These are phyloP conservation scores for Fraxinus nigra DNA, from an alignment of 305 asterid genomes.

Conservation along the genomic window DNA sequence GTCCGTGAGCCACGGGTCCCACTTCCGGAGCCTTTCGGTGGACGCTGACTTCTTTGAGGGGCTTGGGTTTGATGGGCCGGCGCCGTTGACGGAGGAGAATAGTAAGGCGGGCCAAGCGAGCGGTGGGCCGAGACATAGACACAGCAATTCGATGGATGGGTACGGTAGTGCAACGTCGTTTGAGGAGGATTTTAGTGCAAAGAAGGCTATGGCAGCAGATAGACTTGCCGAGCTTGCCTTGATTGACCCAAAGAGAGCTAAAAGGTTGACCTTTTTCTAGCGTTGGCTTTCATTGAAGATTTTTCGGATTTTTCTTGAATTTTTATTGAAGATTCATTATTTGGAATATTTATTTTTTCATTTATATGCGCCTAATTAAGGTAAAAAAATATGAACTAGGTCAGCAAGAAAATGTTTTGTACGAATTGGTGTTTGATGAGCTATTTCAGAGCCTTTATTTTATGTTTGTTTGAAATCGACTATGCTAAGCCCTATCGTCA, in stretches of 20 bases:
- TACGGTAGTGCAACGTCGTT: constrained; percentile 57
- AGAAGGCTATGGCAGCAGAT: constrained; percentile 68
- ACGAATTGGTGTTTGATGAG: neutral
- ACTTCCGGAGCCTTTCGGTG: constrained; percentile 70
- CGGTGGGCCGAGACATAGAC: constrained; percentile 54
- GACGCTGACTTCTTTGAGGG: constrained; percentile 86
- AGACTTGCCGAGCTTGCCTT: constrained; percentile 76
- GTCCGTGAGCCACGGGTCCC: constrained; percentile 31
- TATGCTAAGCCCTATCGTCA: neutral
- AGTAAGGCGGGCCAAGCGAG: constrained; percentile 17
- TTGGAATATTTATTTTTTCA: neutral
- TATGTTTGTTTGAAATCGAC: neutral
- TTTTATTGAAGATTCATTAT: neutral
- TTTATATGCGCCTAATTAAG: neutral
- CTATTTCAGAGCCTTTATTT: neutral
- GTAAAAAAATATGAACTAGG: neutral
- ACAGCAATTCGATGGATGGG: constrained; percentile 80
- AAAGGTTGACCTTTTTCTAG: constrained; percentile 44
- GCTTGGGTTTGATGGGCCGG: constrained; percentile 51
- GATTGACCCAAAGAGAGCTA: constrained; percentile 92
- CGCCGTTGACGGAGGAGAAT: constrained; percentile 28
- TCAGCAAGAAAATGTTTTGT: neutral
- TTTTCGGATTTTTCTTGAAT: neutral
- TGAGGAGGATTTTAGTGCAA: constrained; percentile 64
- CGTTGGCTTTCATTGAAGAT: constrained; percentile 21